Conservation (phyloP, 2,329 filamentous ascomycete species). For the Phyllosticta ampelicida region DNA sequence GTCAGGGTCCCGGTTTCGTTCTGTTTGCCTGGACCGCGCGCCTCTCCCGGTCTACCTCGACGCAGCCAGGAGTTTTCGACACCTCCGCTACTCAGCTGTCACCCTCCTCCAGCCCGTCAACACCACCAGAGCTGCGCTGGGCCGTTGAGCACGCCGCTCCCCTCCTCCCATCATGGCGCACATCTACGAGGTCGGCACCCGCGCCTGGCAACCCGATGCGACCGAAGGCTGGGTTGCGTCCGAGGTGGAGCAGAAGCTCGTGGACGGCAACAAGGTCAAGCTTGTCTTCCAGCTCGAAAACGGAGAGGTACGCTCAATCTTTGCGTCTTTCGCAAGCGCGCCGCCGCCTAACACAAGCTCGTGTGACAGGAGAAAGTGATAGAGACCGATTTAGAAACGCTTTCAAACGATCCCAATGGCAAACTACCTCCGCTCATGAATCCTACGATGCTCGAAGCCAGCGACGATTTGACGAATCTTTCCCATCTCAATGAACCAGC, state of each 20-base stretch:
- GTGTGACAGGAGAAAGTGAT: conserved; percentile 59
- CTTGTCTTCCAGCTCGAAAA: conserved; percentile 84
- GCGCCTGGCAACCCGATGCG: conserved; percentile 95
- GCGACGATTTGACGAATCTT: conserved; percentile 92
- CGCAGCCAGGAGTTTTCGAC: conserved; percentile 7
- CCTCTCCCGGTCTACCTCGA: background rate
- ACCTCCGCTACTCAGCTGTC: background rate
- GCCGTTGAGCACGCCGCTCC: conserved; percentile 4
- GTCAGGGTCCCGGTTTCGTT: conserved; percentile 3
- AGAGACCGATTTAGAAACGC: conserved; percentile 63
- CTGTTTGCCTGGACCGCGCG: conserved; percentile 7
- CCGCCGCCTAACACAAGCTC: background rate
- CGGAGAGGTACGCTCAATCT: conserved; percentile 61
- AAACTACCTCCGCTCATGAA: conserved; percentile 93
- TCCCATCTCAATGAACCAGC: conserved; percentile 98
- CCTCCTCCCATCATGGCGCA: conserved; percentile 51
- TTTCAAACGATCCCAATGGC: conserved; percentile 66
- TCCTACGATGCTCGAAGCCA: conserved; percentile 93
- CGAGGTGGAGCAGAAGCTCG: conserved; percentile 76
- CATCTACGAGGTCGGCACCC: conserved; percentile 89
- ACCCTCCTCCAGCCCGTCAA: background rate
- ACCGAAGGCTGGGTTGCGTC: conserved; percentile 97
- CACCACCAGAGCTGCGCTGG: conserved; percentile 1
- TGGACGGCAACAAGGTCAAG: conserved; percentile 75
- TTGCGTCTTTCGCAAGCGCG: background rate